These are phyloP conservation scores for Zygotorulaspora sp. DNA, from an alignment of 805 yeast genomes.

Conservation along the genomic window DNA sequence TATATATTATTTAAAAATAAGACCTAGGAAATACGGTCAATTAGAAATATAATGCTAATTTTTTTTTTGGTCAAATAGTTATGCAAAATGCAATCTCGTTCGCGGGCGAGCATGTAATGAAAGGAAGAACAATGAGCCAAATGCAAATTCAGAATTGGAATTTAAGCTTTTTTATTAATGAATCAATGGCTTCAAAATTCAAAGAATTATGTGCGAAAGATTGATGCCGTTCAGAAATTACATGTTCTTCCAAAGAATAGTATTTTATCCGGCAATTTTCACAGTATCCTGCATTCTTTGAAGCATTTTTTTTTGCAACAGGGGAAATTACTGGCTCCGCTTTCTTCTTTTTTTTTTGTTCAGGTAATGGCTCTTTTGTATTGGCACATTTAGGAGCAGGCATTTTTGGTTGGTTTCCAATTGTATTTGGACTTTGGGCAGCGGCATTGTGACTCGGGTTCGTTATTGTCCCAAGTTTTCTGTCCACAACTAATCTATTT, in stretches of 20 bases:
- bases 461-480: conserved; percentile 23
- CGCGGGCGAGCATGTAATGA: background rate
- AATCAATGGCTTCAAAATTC: conserved; percentile 76
- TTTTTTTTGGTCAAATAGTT: too few relatives aligned
- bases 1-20: too few relatives aligned
- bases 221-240: conserved; percentile 62
- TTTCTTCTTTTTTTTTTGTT: conserved; percentile 7
- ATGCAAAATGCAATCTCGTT: background rate
- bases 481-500: conserved; percentile 32
- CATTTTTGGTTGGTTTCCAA: conserved; percentile 1
- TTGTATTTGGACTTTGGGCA: background rate
- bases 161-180: conserved; percentile 47
- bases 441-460: conserved; percentile 3
- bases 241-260: conserved; percentile 74
- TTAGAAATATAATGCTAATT: too few relatives aligned
- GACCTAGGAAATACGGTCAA: too few relatives aligned
- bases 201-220: conserved; percentile 67
- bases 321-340: conserved; percentile 11
- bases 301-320: conserved; percentile 19
- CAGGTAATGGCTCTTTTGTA: conserved; percentile 6
- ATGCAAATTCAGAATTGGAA: conserved; percentile 23
- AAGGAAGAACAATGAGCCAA: background rate
- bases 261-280: conserved; percentile 88
- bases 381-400: conserved; percentile 2
- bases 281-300: conserved; percentile 68